phyloP scores from a whole-genome alignment of 2,329 filamentous ascomycete species.

The Talaromyces sp. region DNA sequence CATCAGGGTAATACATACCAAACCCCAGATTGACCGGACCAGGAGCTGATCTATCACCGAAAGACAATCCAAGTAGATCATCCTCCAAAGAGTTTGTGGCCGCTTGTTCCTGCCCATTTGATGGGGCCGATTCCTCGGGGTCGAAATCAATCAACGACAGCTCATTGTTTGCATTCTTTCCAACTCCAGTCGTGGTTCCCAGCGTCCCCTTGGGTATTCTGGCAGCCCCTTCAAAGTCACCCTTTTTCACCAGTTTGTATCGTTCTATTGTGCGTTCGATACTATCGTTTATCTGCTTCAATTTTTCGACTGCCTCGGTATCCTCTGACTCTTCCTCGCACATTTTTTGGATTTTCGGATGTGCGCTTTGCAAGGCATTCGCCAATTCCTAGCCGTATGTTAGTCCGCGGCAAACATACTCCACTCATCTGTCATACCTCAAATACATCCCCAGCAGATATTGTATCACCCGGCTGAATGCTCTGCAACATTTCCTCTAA shows the following conservation, averaged over 20 bases:
- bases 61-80: conserved; percentile 82
- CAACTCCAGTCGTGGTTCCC: conserved; percentile 61
- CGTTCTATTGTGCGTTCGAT: conserved; percentile 95
- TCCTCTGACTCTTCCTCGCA: conserved; percentile 98
- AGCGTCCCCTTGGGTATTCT: conserved; percentile 79
- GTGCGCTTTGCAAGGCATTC: conserved; percentile 81
- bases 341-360: conserved; percentile 99
- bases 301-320: conserved; percentile 87
- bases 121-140: conserved; percentile 46
- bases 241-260: conserved; percentile 94
- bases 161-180: conserved; percentile 68
- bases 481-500: conserved; percentile 88
- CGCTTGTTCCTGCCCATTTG: conserved; percentile 44
- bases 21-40: conserved; percentile 82
- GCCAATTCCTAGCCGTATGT: conserved; percentile 66
- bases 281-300: conserved; percentile 97
- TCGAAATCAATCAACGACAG: conserved; percentile 90
- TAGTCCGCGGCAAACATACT: background rate
- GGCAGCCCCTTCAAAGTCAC: conserved; percentile 77
- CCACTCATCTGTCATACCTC: conserved; percentile 45
- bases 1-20: conserved; percentile 13
- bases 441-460: conserved; percentile 66
- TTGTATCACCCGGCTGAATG: conserved; percentile 74
- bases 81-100: conserved; percentile 72
- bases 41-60: conserved; percentile 65